Percentiles rank a stretch among this genome's conserved stretches.
These are phyloP conservation scores for Aspergillus baeticus DNA, from an alignment of 495 filamentous ascomycete genomes.

Conservation along the genomic window DNA sequence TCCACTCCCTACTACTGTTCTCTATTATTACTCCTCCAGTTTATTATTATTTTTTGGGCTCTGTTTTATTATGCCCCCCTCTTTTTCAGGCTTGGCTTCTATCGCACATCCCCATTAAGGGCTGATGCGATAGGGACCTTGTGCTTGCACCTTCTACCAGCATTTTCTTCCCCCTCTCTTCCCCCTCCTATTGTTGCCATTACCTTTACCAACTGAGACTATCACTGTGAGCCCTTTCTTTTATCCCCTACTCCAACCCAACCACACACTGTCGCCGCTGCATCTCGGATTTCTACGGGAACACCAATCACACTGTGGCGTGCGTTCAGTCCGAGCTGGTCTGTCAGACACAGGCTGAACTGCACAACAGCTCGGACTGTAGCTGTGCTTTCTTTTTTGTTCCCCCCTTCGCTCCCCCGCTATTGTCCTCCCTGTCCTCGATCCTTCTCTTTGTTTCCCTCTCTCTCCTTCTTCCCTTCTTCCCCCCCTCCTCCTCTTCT, in stretches of 20 bases:
- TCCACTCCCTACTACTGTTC: slow-evolving; percentile 4
- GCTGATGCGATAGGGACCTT: slow-evolving; percentile 6
- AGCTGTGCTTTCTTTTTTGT: slow-evolving; percentile 16
- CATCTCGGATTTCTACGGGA: slow-evolving; percentile 20
- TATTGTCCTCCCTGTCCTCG: slow-evolving; percentile 21
- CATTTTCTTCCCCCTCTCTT: neutral
- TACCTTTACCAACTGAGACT: neutral
- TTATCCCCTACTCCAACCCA: neutral
- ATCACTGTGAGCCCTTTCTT: neutral
- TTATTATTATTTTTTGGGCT: slow-evolving; percentile 12
- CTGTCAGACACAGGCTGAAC: slow-evolving; percentile 16
- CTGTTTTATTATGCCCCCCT: slow-evolving; percentile 8
- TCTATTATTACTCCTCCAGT: slow-evolving; percentile 9
- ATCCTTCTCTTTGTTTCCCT: slow-evolving; percentile 13
- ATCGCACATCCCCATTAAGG: slow-evolving; percentile 4
- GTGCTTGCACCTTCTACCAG: neutral
- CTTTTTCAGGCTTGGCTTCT: slow-evolving; percentile 17
- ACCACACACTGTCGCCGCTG: slow-evolving; percentile 2
- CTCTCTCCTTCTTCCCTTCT: slow-evolving; percentile 16
- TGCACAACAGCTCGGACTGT: slow-evolving; percentile 9
- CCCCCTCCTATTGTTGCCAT: neutral
- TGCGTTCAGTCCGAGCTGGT: slow-evolving; percentile 15
- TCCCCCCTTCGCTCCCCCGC: slow-evolving; percentile 23
- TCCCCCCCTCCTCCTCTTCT: slow-evolving; percentile 20
- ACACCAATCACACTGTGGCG: slow-evolving; percentile 22